Evolutionary conservation across 495 filamentous ascomycete species (phyloP).

Genomic region (Arthonia radiata): DNA sequence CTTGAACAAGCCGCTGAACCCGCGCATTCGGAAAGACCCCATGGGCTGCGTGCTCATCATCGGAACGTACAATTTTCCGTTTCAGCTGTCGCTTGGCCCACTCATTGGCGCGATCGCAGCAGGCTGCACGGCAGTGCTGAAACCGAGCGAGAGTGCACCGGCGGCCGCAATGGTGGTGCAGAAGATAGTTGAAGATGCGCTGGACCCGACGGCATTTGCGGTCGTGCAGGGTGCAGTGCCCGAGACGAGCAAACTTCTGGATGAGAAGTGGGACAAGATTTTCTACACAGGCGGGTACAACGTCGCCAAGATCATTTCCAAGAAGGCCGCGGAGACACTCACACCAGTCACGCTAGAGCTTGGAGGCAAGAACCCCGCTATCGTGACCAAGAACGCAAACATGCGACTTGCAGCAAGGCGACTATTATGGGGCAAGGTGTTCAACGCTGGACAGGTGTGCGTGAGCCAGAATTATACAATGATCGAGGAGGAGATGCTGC

Average conservation of each 20-base stretch:
- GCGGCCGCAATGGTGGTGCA: constrained; percentile 53
- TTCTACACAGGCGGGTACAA: constrained; percentile 66
- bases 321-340: constrained; percentile 75
- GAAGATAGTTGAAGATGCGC: constrained; percentile 40
- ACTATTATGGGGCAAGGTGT: constrained; percentile 63
- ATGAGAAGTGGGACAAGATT: constrained; percentile 91
- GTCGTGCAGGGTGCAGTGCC: constrained; percentile 58
- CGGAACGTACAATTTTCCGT: constrained; percentile 76
- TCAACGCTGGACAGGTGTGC: constrained; percentile 76
- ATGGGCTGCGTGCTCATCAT: constrained; percentile 66
- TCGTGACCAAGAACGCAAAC: constrained; percentile 62
- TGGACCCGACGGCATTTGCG: constrained; percentile 55
- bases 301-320: constrained; percentile 70
- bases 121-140: constrained; percentile 70
- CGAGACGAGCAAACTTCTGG: constrained; percentile 58
- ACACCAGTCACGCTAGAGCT: constrained; percentile 78
- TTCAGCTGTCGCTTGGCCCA: constrained; percentile 55
- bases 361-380: constrained; percentile 75
- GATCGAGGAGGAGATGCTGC: constrained; percentile 47
- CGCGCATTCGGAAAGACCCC: constrained; percentile 71
- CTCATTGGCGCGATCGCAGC: constrained; percentile 76
- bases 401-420: constrained; percentile 58
- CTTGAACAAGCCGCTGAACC: constrained; percentile 37
- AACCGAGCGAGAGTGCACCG: constrained; percentile 66
- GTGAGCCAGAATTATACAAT: constrained; percentile 74